Base-by-base conservation (phyloP, 2,329 filamentous ascomycete genomes). In the Stagonosporopsis rhizophila region DNA sequence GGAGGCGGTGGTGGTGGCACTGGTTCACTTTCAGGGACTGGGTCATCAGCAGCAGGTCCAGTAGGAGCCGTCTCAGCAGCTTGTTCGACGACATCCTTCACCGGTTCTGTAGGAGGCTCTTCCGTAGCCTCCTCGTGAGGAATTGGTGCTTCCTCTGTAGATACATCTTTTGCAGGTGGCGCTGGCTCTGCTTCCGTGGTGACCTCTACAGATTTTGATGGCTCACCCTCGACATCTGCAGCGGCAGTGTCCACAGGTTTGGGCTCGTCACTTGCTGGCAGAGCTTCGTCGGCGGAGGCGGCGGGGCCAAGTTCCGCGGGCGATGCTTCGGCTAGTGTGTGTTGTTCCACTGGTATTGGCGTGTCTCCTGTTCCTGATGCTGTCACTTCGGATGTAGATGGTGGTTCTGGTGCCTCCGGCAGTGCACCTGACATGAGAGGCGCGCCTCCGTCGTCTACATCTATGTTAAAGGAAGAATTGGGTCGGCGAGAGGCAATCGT, bases 191-290 rank as follows among this genome's bases (percentile, higher is more conserved):
- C 39, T 2, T 60, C 56, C 7, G 22, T 50, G 23, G 37, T 17
- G 22, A 41, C 14, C 28, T 50, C 40, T 22, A 5, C 52, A 8
- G 52, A 22, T 50, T 64, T 66, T 44, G 66, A 60, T 15, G 64
- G 67, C 35, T 72, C 71, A 38, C 63, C 59, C 56, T 72, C 68
- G 25, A 69, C 56, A 37, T 71, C 66, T 19, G 63, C 60, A n/a
- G 56, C 46, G 39, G 56, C 46, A 42, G 57, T 44, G 19, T 66
- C 64, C 39, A 56, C 64, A 9, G 51, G 50, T 48, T 50, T 54
- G 19, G 48, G 44, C 34, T 65, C 60, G 8, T 25, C 59, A 52
- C 42, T 52, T 45, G 27, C 49, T 27, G 61, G 22, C 2, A 51
- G 19, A 6, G 48, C 42, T 12, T 60, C 60, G 5, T 44, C 51